Base-by-base conservation (phyloP, 768 basidiomycete genomes). In the Gloeopeniophorella convolvens region DNA sequence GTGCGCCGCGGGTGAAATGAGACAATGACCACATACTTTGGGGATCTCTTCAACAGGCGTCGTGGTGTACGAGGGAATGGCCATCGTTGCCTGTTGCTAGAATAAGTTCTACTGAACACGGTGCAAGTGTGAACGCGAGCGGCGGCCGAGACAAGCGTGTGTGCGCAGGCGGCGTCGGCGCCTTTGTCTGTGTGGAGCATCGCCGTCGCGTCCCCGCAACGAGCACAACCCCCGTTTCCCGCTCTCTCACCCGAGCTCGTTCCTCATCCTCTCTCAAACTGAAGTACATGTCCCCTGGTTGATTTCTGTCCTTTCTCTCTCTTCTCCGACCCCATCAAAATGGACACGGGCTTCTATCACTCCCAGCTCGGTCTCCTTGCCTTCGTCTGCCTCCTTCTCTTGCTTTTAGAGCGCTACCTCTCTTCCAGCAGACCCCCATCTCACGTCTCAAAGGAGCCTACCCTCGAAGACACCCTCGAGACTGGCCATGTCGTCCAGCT, bases 41-140 rank as follows among this genome's bases (percentile, higher is more conserved):
- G 63, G 54, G 32, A 65, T 63, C 4, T 63, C 56, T 9, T 65
- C 64, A 2, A 65, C 27, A 13, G 58, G 45, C 0, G 60, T 64
- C 27, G 42, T 13, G 13, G n/a, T 45, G 28, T 34, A 57, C 15
- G 20, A 15, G 5, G 53, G 53, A 6, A 55, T 43, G 12, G 11
- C 12, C 31, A 35, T 36, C 15, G 24, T 18, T 41, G 23, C 16
- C 2, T 26, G 12, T 27, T 7, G 40, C 27, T 21, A n/a, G n/a
- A n/a, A n/a, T n/a, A n/a, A n/a, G n/a, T n/a, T n/a, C n/a, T n/a
- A n/a, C n/a, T n/a, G n/a, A n/a, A n/a, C n/a, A n/a, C n/a, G n/a
- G n/a, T n/a, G n/a, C n/a, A n/a, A n/a, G n/a, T n/a, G n/a, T n/a
- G n/a, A n/a, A n/a, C n/a, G n/a, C n/a, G n/a, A n/a, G n/a, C n/a